phyloP scores from a whole-genome alignment of 2,329 filamentous ascomycete genomes.

The Pseudogymnoascus sp. region DNA sequence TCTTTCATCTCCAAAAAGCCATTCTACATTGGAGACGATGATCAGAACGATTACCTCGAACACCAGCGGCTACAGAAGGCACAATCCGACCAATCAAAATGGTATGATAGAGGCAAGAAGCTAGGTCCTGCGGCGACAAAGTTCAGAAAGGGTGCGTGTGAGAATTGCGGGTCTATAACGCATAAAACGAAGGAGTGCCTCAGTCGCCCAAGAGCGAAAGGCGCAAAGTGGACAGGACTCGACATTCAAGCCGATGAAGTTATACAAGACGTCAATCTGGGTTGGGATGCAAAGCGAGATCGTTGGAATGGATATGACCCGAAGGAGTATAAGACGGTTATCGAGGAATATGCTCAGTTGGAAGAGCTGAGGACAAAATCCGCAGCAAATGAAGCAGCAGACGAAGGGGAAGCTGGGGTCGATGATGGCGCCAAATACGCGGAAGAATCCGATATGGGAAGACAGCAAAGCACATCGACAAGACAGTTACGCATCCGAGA shows the following conservation, averaged over 20 bases:
- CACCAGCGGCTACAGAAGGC: slow-evolving; percentile 78
- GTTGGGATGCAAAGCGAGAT: slow-evolving; percentile 96
- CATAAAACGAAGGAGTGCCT: slow-evolving; percentile 94
- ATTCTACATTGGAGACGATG: slow-evolving; percentile 81
- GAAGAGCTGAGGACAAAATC: slow-evolving; percentile 60
- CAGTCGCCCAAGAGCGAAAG: slow-evolving; percentile 76
- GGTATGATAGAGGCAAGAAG: slow-evolving; percentile 88
- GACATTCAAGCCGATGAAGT: slow-evolving; percentile 91
- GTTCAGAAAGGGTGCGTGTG: slow-evolving; percentile 94
- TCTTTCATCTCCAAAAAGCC: slow-evolving; percentile 97
- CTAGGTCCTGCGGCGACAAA: slow-evolving; percentile 84
- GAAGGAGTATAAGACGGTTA: slow-evolving; percentile 74
- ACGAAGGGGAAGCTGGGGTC: slow-evolving; percentile 42
- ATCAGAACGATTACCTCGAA: slow-evolving; percentile 81
- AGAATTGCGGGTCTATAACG: slow-evolving; percentile 96
- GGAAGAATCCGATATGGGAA: slow-evolving; percentile 93
- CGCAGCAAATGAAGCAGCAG: slow-evolving; percentile 38
- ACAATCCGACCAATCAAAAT: slow-evolving; percentile 61
- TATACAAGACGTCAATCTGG: slow-evolving; percentile 74
- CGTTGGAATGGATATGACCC: slow-evolving; percentile 98
- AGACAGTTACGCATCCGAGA: slow-evolving; percentile 86
- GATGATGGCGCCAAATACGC: slow-evolving; percentile 70
- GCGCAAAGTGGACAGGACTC: slow-evolving; percentile 84
- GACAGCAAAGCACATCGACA: slow-evolving; percentile 83
- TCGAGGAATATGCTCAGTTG: slow-evolving; percentile 81